Percentiles rank a stretch among this genome's conserved stretches.
These are phyloP conservation scores for Capsicum rhomboideum DNA, from an alignment of 257 asterid species.

Conservation along the genomic window DNA sequence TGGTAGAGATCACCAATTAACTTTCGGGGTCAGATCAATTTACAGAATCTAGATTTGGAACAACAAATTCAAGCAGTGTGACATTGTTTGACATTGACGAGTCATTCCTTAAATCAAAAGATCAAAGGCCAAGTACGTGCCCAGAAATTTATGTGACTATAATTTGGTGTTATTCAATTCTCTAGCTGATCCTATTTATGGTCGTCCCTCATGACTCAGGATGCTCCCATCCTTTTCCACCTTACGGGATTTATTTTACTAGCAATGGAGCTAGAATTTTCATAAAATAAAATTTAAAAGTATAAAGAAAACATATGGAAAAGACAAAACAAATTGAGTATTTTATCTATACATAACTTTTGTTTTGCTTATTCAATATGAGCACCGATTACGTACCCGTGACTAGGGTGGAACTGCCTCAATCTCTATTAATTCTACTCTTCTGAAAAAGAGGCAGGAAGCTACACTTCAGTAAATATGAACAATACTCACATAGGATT, in stretches of 20 bases:
- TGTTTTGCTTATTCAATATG: not conserved
- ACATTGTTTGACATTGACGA: not conserved
- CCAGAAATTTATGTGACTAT: not conserved
- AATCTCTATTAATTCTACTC: too few species aligned
- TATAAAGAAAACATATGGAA: not conserved
- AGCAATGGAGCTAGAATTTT: not conserved
- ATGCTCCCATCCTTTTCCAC: too few species aligned
- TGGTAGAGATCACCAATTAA: too few species aligned
- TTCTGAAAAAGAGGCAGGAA: not conserved
- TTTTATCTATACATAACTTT: not conserved
- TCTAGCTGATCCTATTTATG: not conserved
- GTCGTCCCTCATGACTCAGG: too few species aligned
- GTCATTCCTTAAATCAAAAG: not conserved
- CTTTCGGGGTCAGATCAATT: too few species aligned
- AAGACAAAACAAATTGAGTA: not conserved
- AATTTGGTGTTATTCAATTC: not conserved
- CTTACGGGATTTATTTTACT: too few species aligned
- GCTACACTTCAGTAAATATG: not conserved
- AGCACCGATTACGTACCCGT: not conserved
- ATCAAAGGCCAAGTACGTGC: not conserved
- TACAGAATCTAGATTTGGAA: too few species aligned
- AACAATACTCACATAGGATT: not conserved
- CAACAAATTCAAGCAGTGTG: too few species aligned
- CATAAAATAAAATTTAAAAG: not conserved
- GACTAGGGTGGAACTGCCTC: not conserved